phyloP scores from a whole-genome alignment of 164 flowering plant genomes.

The Liriodendron chinense region DNA sequence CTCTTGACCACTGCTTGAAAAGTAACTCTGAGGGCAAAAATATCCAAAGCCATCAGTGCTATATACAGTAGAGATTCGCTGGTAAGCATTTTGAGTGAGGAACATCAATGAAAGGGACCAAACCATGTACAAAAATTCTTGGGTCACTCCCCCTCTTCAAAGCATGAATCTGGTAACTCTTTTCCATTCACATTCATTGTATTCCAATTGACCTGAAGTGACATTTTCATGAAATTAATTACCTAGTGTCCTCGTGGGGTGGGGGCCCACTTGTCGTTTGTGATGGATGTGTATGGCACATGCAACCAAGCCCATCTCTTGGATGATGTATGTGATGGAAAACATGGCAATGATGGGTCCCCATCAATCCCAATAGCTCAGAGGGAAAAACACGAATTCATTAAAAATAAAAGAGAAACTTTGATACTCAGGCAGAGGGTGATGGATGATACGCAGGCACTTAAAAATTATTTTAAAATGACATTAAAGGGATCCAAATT shows the following conservation, averaged over 20 bases:
- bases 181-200: not conserved
- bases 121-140: no score
- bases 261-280: constrained; percentile 17
- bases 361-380: constrained; percentile 36
- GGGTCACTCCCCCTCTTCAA: no score
- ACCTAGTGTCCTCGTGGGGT: not conserved
- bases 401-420: not conserved
- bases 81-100: no score
- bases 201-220: constrained; percentile 6
- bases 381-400: constrained; percentile 1
- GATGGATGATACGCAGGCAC: not conserved
- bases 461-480: no score
- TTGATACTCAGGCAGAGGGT: not conserved
- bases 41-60: no score
- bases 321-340: constrained; percentile 1
- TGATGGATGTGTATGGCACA: constrained; percentile 15
- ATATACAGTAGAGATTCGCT: no score
- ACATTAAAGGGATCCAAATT: no score
- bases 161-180: no score
- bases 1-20: no score
- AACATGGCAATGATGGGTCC: constrained; percentile 8
- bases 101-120: no score
- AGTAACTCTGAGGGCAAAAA: no score
- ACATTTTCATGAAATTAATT: constrained; percentile 8
- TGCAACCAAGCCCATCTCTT: constrained; percentile 10